Percentiles rank a stretch among this genome's conserved stretches.
Evolutionary conservation across 441 rosid species (phyloP).

Genomic region (Melastoma candidum): DNA sequence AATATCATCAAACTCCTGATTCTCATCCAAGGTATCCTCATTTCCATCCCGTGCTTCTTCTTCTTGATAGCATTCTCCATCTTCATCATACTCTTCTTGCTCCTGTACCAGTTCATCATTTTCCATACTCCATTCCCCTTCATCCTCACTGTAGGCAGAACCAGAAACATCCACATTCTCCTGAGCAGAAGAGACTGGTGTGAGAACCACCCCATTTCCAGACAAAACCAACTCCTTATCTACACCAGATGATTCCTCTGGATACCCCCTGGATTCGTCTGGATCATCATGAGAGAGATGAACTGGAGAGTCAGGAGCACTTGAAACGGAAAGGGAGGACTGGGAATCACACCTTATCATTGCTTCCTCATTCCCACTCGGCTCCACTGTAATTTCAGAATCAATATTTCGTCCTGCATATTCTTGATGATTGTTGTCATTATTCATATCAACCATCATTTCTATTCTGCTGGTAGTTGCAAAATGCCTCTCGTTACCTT

Average conservation of each 20-base stretch:
- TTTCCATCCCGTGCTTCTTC: constrained; percentile 71
- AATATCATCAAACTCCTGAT: constrained; percentile 49
- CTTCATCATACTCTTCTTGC: constrained; percentile 95
- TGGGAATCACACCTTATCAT: constrained; percentile 73
- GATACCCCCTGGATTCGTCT: constrained; percentile 75
- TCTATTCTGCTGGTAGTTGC: constrained; percentile 34
- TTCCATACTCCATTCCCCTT: constrained; percentile 80
- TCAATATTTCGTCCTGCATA: constrained; percentile 27
- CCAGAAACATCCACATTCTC: constrained; percentile 39
- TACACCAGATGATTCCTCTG: constrained; percentile 30
- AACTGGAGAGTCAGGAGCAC: constrained; percentile 88
- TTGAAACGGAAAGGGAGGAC: constrained; percentile 87
- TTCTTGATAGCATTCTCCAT: constrained; percentile 76
- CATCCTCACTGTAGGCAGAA: constrained; percentile 56
- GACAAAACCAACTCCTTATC: constrained; percentile 28
- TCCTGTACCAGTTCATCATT: constrained; percentile 58
- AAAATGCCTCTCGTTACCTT: constrained; percentile 34
- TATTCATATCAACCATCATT: constrained; percentile 32
- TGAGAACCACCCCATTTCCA: constrained; percentile 21
- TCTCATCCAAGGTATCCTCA: constrained; percentile 44
- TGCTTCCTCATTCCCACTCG: constrained; percentile 32
- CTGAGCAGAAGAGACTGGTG: constrained; percentile 34
- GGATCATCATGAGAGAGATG: constrained; percentile 92
- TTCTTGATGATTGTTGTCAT: constrained; percentile 37
- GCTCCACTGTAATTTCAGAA: constrained; percentile 30